These are phyloP conservation scores for Crassisporium funariophilum DNA, from an alignment of 768 basidiomycete genomes.

Conservation along the genomic window DNA sequence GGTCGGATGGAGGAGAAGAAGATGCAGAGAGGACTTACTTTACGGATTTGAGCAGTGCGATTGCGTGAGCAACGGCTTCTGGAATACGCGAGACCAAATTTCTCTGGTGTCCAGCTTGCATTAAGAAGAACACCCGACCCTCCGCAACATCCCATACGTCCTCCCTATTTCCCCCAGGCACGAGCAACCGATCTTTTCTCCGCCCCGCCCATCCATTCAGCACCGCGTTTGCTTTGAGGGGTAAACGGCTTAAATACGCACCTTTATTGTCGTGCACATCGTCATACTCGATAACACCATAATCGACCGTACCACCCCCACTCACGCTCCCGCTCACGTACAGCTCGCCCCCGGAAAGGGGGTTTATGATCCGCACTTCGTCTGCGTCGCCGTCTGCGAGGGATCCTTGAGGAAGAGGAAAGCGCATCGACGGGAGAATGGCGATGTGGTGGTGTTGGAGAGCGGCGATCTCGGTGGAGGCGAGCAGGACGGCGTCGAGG, in stretches of 20 bases:
- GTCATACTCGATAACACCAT: not conserved
- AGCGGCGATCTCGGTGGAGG: not conserved
- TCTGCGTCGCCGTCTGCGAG: too few relatives aligned
- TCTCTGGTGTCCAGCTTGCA: not conserved
- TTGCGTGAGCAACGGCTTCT: not conserved
- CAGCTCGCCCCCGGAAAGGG: not conserved
- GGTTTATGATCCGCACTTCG: not conserved
- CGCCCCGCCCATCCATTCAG: too few relatives aligned
- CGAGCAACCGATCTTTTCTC: not conserved
- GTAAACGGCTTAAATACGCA: too few relatives aligned
- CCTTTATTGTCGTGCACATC: not conserved
- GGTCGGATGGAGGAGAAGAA: not conserved
- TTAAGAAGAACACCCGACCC: not conserved
- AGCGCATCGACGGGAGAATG: not conserved
- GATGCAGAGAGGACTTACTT: not conserved
- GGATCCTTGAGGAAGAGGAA: too few relatives aligned
- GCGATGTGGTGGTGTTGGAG: not conserved
- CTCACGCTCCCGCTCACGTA: too few relatives aligned
- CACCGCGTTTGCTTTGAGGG: too few relatives aligned
- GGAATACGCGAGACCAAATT: not conserved
- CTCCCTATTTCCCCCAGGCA: not conserved
- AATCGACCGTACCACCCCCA: not conserved
- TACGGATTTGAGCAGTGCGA: not conserved
- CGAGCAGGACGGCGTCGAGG: not conserved
- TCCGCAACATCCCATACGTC: not conserved